These are phyloP conservation scores for Penicillium egyptiacum DNA, from an alignment of 495 filamentous ascomycete species.

Conservation along the genomic window DNA sequence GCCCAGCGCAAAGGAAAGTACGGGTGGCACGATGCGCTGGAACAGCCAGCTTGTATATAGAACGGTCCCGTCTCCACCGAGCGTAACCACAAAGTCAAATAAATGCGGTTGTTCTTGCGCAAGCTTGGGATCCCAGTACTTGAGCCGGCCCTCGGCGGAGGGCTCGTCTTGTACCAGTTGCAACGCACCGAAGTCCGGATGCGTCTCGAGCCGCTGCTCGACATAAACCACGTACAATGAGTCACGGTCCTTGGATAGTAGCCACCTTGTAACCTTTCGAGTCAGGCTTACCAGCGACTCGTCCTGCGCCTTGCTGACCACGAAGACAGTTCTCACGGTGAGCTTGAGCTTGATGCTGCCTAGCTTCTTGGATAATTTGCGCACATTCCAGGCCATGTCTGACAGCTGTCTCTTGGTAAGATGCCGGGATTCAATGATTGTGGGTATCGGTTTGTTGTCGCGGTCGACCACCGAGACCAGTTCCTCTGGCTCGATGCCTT, in stretches of 20 bases:
- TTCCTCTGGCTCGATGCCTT: constrained; percentile 19
- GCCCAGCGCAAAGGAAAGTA: constrained; percentile 86
- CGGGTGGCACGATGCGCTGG: constrained; percentile 92
- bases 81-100: constrained; percentile 90
- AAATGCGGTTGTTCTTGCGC: constrained; percentile 75
- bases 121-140: constrained; percentile 80
- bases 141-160: constrained; percentile 58
- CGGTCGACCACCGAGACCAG: constrained; percentile 23
- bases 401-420: constrained; percentile 90
- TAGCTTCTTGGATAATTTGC: constrained; percentile 83
- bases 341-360: constrained; percentile 76
- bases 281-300: constrained; percentile 76
- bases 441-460: constrained; percentile 29
- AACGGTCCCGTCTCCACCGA: constrained; percentile 97
- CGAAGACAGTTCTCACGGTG: constrained; percentile 76
- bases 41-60: constrained; percentile 96
- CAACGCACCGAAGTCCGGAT: constrained; percentile 67
- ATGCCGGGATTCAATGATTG: constrained; percentile 57
- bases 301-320: constrained; percentile 88
- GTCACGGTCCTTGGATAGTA: constrained; percentile 73
- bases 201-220: constrained; percentile 68
- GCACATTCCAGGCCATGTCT: constrained; percentile 94
- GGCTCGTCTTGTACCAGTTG: constrained; percentile 60
- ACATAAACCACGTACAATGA: constrained; percentile 74
- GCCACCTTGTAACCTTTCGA: constrained; percentile 74